Conservation (phyloP, 148 eudicot genomes). For the Vaccinium myrtillus region DNA sequence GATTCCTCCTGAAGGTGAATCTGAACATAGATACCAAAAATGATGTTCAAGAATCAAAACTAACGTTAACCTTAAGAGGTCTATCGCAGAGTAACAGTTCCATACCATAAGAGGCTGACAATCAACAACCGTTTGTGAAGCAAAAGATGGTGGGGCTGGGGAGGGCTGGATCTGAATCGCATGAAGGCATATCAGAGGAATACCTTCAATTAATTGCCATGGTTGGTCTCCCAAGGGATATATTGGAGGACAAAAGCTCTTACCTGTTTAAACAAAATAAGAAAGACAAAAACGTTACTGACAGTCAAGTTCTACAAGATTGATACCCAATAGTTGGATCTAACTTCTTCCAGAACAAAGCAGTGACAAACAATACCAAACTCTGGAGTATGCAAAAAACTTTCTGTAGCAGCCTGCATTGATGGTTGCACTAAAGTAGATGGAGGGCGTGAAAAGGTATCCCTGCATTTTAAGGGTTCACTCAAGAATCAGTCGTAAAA, state of each 20-base stretch:
- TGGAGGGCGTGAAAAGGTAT: slow-evolving; percentile 83
- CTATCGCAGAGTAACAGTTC: slow-evolving; percentile 6
- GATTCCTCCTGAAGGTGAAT: slow-evolving; percentile 96
- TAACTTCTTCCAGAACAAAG: slow-evolving; percentile 4
- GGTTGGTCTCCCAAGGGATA: slow-evolving; percentile 65
- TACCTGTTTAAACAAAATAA: slow-evolving; percentile 46
- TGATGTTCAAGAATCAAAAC: slow-evolving; percentile 4
- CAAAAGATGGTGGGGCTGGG: slow-evolving; percentile 75
- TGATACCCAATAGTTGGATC: not conserved
- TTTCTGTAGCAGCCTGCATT: slow-evolving; percentile 49
- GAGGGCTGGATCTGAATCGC: slow-evolving; percentile 81
- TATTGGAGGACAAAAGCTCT: slow-evolving; percentile 82
- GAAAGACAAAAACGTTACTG: slow-evolving; percentile 16
- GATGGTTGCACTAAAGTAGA: slow-evolving; percentile 92
- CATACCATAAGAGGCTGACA: slow-evolving; percentile 87
- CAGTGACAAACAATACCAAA: slow-evolving; percentile 53
- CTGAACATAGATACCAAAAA: slow-evolving; percentile 36
- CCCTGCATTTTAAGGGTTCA: slow-evolving; percentile 52
- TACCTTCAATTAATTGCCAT: slow-evolving; percentile 51
- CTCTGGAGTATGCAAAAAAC: slow-evolving; percentile 54
- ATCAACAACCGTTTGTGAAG: slow-evolving; percentile 70
- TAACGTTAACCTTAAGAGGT: slow-evolving; percentile 8
- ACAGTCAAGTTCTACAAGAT: slow-evolving; percentile 3
- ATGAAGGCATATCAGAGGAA: slow-evolving; percentile 71
- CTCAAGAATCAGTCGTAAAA: not conserved